Evolutionary conservation across 176 grass and related monocot species (phyloP).

Genomic region (Bonia amplexicaulis): DNA sequence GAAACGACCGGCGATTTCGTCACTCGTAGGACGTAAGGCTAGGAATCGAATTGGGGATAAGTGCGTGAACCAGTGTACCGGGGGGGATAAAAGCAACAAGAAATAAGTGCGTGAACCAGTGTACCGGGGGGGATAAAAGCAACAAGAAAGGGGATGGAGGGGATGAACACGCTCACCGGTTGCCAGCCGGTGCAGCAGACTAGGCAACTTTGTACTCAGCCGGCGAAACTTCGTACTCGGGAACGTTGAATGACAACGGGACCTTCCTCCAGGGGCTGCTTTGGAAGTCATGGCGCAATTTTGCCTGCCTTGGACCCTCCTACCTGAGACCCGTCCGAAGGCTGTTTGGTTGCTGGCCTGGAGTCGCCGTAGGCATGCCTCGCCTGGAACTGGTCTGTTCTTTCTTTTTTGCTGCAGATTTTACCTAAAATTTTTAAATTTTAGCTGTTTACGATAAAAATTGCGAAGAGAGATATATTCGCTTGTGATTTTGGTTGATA

Average conservation of each 20-base stretch:
- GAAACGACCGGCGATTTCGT: background rate
- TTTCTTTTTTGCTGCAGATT: too few relatives aligned
- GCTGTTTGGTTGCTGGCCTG: background rate
- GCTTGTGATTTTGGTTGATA: too few relatives aligned
- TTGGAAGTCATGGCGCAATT: background rate
- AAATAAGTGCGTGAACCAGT: constrained; percentile 24
- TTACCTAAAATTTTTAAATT: too few relatives aligned
- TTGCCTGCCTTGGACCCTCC: background rate
- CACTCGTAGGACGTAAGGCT: background rate
- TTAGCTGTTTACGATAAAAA: too few relatives aligned
- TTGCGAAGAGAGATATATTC: too few relatives aligned
- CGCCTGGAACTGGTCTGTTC: too few relatives aligned
- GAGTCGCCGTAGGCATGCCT: background rate
- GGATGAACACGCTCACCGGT: background rate
- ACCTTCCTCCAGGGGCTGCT: background rate
- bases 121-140: background rate
- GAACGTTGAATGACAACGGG: background rate
- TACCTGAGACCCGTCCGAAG: too few relatives aligned
- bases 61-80: constrained; percentile 14
- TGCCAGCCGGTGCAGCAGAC: background rate
- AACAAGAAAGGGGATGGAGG: background rate
- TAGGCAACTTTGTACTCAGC: background rate
- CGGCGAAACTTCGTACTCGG: background rate
- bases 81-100: background rate
- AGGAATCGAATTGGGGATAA: background rate